Base-by-base conservation (phyloP, 2,329 filamentous ascomycete genomes). In the Calonectria multiphialidica region DNA sequence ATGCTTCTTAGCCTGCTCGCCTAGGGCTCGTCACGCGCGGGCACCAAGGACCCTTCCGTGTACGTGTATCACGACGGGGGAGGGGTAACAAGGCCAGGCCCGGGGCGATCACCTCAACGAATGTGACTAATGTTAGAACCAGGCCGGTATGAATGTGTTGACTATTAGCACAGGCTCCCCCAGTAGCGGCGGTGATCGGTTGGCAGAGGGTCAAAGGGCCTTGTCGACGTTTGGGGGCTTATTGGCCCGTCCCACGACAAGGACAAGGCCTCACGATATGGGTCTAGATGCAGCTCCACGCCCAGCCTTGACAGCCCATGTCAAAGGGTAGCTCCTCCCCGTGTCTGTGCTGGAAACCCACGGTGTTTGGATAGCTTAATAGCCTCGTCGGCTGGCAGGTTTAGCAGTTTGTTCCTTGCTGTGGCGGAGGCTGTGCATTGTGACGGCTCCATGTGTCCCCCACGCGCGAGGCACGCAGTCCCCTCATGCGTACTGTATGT, bases 51-150 rank as follows among this genome's bases (percentile, higher is more conserved):
- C 18, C 30, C 50, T 55, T 55, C 50, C 50, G 50, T 13, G 30
- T 55, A 23, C 49, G 28, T 37, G 6, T 23, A 59, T 59, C 35
- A 5, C 35, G 35, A 37, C 53, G n/a, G 21, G 53, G 53, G n/a
- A 18, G 33, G 33, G 9, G 18, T 35, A 30, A 30, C 47, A 9
- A 33, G 28, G 28, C 28, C 23, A 16, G 25, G 5, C 7, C 6
- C 23, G 42, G 42, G 40, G 16, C 40, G 57, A 62, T 62, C 37
- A 33, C 57, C 57, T 44, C 57, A 42, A 44, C 57, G 63, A 59
- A 33, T 61, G 63, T 63, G 68, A 57, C 63, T 45, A 71, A 71
- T 63, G 55, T 30, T 59, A 70, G 68, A 64, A 65, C 61, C 67
- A 57, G 42, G 47, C 47, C 47, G 47, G 47, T 35, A 70, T 70